These are phyloP conservation scores for Psidium guajava DNA, from an alignment of 345 rosid genomes.

Conservation along the genomic window DNA sequence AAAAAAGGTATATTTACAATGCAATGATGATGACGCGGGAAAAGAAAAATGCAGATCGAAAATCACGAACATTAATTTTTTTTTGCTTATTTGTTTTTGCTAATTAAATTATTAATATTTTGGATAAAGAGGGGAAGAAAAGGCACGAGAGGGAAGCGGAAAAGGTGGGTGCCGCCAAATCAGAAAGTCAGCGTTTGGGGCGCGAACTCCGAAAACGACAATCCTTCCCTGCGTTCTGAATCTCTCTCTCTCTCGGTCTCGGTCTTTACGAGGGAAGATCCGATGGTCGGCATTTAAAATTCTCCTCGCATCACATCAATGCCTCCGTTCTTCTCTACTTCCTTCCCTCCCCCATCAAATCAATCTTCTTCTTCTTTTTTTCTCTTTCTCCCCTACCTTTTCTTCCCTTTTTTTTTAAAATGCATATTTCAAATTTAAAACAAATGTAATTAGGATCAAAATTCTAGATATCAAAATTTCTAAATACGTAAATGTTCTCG, in stretches of 20 bases:
- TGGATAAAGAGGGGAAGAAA: neutral
- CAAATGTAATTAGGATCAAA: neutral
- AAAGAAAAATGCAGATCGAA: rapidly evolving
- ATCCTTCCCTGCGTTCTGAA: neutral
- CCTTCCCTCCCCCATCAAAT: neutral
- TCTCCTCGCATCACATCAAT: neutral
- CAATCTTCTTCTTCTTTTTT: neutral
- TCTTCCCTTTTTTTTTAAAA: neutral
- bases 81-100: neutral
- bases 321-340: neutral
- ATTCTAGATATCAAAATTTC: too few relatives aligned
- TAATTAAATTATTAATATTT: too few relatives aligned
- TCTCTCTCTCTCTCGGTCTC: too few relatives aligned
- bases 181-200: neutral
- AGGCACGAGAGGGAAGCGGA: neutral
- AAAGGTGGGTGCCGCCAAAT: neutral
- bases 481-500: too few relatives aligned
- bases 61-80: neutral
- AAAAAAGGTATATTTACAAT: neutral
- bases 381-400: neutral
- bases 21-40: rapidly evolving
- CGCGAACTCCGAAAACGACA: neutral
- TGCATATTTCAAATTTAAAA: neutral
- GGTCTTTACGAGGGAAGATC: neutral
- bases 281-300: neutral